These are phyloP conservation scores for Dictyostelium capitatum DNA, from an alignment of 78 protist genomes.

Conservation along the genomic window DNA sequence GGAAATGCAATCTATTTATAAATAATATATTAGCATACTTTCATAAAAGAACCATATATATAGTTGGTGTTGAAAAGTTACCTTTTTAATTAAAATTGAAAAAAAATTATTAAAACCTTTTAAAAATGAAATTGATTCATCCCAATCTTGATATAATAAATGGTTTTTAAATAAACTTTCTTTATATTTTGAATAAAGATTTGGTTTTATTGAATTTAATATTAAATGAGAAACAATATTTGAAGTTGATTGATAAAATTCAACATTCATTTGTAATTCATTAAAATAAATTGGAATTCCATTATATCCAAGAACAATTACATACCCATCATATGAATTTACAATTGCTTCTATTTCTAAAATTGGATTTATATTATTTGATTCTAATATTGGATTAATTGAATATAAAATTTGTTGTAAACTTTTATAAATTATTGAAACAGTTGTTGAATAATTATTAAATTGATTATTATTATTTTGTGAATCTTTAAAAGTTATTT, in stretches of 20 bases:
- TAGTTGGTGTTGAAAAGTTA: neutral
- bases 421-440: neutral
- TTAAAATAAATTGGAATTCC: neutral
- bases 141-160: neutral
- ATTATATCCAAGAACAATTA: too few species aligned
- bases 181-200: neutral
- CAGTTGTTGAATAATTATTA: neutral
- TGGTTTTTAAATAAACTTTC: neutral
- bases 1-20: neutral
- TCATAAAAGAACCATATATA: too few species aligned
- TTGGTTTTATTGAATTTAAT: neutral
- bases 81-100: constrained; percentile 4
- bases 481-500: neutral
- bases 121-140: neutral
- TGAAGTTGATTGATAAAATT: neutral
- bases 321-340: neutral
- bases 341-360: neutral
- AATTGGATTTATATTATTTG: neutral
- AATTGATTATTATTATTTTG: neutral
- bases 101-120: neutral
- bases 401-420: neutral
- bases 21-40: too few species aligned
- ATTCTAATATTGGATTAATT: neutral
- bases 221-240: neutral
- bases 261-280: neutral